Percentiles rank a stretch among this genome's conserved stretches.
phyloP scores from a whole-genome alignment of 2,329 filamentous ascomycete species.

The Ascochyta clinopodiicola region DNA sequence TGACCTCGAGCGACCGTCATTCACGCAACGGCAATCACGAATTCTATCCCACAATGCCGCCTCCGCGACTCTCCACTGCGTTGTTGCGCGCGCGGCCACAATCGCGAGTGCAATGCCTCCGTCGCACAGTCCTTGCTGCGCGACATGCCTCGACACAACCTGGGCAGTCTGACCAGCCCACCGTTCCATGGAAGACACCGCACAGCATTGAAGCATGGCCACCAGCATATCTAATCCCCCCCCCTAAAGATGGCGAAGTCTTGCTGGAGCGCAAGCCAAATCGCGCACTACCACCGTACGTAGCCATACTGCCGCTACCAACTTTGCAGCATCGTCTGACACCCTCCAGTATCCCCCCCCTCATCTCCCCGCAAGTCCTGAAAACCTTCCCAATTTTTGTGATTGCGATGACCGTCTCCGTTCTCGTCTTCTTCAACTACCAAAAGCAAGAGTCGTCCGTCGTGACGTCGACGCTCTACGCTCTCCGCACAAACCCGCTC shows the following conservation, averaged over 20 bases:
- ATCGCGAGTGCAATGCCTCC: slow-evolving; percentile 30
- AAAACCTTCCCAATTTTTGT: slow-evolving; percentile 83
- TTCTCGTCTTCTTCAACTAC: slow-evolving; percentile 97
- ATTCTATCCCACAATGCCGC: slow-evolving; percentile 30
- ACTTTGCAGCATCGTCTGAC: not conserved
- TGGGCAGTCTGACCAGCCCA: slow-evolving; percentile 28
- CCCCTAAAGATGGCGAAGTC: slow-evolving; percentile 46
- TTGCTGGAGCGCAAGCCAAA: slow-evolving; percentile 43
- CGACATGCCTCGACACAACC: slow-evolving; percentile 35
- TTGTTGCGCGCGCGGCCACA: slow-evolving; percentile 35
- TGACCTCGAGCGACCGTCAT: slow-evolving; percentile 26
- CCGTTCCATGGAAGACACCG: slow-evolving; percentile 48
- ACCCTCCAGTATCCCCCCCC: slow-evolving; percentile 38
- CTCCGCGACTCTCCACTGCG: slow-evolving; percentile 32
- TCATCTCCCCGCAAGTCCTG: slow-evolving; percentile 41
- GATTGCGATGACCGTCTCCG: slow-evolving; percentile 71
- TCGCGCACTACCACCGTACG: slow-evolving; percentile 45
- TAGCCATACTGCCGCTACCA: not conserved
- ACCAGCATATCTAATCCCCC: slow-evolving; percentile 45
- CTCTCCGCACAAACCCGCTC: slow-evolving; percentile 77
- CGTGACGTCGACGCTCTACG: slow-evolving; percentile 87
- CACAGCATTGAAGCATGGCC: slow-evolving; percentile 44
- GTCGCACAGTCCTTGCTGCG: slow-evolving; percentile 23
- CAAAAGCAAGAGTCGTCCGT: slow-evolving; percentile 88
- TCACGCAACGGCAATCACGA: slow-evolving; percentile 8